A percentile compares a stretch with the other conserved stretches of the same genome.
These are phyloP conservation scores for Solanum peruvianum DNA, from an alignment of 257 asterid genomes.

Conservation along the genomic window DNA sequence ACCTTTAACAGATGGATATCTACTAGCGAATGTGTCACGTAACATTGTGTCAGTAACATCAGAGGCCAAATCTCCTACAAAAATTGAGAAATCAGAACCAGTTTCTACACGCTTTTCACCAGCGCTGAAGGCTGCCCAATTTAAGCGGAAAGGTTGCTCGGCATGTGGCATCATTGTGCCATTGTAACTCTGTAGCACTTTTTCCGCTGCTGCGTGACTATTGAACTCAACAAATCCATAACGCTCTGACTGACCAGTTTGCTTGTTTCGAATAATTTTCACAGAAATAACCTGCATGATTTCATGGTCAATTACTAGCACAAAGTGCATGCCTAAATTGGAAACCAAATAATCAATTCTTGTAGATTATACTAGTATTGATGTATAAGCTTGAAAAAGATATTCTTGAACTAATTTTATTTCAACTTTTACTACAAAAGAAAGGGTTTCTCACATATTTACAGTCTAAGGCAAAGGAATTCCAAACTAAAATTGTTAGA, in stretches of 20 bases:
- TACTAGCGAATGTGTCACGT: conserved; percentile 71
- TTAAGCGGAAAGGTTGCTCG: conserved; percentile 81
- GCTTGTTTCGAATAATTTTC: conserved; percentile 94
- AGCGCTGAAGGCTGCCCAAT: conserved; percentile 92
- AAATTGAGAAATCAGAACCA: conserved; percentile 79
- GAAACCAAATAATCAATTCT: not conserved
- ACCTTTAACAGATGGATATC: conserved; percentile 76
- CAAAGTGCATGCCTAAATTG: not conserved
- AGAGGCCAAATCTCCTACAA: conserved; percentile 89
- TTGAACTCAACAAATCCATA: conserved; percentile 85
- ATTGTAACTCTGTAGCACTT: conserved; percentile 67
- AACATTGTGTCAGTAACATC: conserved; percentile 82
- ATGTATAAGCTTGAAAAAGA: not conserved
- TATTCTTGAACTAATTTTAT: not conserved
- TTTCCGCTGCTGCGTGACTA: conserved; percentile 74
- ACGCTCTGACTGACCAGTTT: conserved; percentile 95
- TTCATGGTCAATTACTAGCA: not conserved
- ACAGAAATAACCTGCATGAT: conserved; percentile 55
- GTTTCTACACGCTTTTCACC: conserved; percentile 77
- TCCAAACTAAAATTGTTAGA: not conserved
- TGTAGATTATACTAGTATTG: not conserved
- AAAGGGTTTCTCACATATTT: not conserved
- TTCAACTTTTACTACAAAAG: not conserved
- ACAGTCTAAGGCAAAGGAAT: not conserved
- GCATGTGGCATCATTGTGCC: conserved; percentile 68